These are phyloP conservation scores for Irpex lacteus DNA, from an alignment of 1,284 basidiomycete species.

Conservation along the genomic window DNA sequence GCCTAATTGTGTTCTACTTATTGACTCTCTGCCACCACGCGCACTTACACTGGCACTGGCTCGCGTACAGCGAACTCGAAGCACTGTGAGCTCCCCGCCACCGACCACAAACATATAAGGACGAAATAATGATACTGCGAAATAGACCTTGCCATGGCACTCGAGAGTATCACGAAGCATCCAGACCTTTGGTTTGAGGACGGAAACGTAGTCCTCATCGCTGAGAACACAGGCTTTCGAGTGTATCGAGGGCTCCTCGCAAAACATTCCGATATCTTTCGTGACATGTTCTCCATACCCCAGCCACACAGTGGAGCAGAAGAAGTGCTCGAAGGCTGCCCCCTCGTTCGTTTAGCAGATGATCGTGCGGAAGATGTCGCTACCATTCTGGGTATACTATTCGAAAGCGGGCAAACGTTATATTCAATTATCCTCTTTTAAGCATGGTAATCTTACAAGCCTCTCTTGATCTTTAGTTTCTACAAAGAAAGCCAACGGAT, in stretches of 20 bases:
- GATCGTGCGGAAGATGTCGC: background rate
- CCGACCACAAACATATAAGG: too few relatives aligned
- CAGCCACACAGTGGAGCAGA: background rate
- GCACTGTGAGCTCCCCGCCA: too few relatives aligned
- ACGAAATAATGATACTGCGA: too few relatives aligned
- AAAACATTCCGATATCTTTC: slow-evolving; percentile 64
- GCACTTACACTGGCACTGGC: too few relatives aligned
- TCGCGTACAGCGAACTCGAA: too few relatives aligned
- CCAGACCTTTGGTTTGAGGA: slow-evolving; percentile 54
- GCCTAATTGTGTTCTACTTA: too few relatives aligned
- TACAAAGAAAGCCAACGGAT: background rate
- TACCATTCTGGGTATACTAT: background rate
- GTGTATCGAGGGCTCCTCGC: slow-evolving; percentile 62
- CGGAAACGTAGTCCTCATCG: slow-evolving; percentile 58
- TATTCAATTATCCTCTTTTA: background rate
- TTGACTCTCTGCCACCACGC: too few relatives aligned
- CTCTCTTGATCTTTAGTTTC: background rate
- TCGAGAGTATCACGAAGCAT: background rate
- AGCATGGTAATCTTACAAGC: background rate
- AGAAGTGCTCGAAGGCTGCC: background rate
- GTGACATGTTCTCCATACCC: slow-evolving; percentile 40
- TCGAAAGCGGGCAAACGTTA: background rate
- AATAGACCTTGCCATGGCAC: background rate
- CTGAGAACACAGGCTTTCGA: slow-evolving; percentile 53
- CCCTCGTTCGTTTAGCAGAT: background rate